These are phyloP conservation scores for Botrytis elliptica DNA, from an alignment of 2,329 filamentous ascomycete genomes.

Conservation along the genomic window DNA sequence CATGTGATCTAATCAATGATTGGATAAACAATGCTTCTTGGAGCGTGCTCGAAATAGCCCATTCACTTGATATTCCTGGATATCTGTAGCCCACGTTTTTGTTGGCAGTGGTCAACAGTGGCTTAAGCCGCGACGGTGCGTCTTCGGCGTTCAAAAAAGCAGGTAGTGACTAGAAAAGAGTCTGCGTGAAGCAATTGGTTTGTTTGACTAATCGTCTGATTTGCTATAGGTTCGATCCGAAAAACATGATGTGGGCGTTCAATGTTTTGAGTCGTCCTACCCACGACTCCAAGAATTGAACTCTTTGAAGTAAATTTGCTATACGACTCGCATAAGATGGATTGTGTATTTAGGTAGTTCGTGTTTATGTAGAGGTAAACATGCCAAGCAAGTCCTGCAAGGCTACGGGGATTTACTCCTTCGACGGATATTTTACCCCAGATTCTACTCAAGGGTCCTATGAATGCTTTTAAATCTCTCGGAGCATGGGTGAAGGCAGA, in stretches of 20 bases:
- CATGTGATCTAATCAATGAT: neutral
- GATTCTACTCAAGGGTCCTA: neutral
- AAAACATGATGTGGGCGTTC: neutral
- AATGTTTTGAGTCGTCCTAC: neutral
- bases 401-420: neutral
- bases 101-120: neutral
- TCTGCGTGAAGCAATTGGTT: neutral
- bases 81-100: neutral
- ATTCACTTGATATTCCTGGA: neutral
- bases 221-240: neutral
- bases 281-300: neutral
- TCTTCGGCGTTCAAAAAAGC: neutral
- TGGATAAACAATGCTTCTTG: neutral
- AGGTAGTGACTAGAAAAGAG: neutral
- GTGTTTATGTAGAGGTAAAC: neutral
- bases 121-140: conserved; percentile 9
- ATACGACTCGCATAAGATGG: neutral
- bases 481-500: neutral
- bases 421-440: neutral
- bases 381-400: neutral
- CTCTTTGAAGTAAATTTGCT: neutral
- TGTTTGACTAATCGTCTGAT: neutral
- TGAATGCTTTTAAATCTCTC: neutral
- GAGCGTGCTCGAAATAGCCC: neutral
- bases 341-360: neutral